Conservation (phyloP, 306 rosid genomes). For the Fragaria nilgerrensis region DNA sequence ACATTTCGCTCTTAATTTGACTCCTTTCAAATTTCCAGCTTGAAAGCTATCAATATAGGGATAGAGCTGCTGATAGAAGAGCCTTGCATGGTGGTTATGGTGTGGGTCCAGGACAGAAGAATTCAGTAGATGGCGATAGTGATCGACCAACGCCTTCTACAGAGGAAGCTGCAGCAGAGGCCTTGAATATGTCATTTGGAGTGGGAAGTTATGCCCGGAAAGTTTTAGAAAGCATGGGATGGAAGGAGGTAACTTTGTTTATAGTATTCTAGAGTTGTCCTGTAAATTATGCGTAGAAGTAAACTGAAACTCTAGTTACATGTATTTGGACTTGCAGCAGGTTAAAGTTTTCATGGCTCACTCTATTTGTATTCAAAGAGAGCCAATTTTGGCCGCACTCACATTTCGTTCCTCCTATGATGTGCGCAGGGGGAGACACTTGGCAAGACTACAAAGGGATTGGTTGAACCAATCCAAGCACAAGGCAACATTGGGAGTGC, state of each 20-base stretch:
- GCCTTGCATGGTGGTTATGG: slow-evolving; percentile 74
- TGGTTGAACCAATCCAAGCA: slow-evolving; percentile 69
- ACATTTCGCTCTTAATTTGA: slow-evolving; percentile 15
- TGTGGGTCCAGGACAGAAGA: slow-evolving; percentile 87
- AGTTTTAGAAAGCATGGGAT: slow-evolving; percentile 71
- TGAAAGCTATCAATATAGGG: slow-evolving; percentile 53
- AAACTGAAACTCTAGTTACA: neutral
- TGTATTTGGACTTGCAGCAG: neutral
- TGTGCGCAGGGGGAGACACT: slow-evolving; percentile 74
- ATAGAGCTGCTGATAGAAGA: slow-evolving; percentile 90
- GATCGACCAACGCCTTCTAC: slow-evolving; percentile 34
- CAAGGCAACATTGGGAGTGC: slow-evolving; percentile 70
- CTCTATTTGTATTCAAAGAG: neutral
- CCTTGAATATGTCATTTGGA: slow-evolving; percentile 76
- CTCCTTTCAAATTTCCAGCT: slow-evolving; percentile 38
- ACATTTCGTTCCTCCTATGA: neutral
- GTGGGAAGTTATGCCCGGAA: slow-evolving; percentile 74
- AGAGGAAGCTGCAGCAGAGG: slow-evolving; percentile 65
- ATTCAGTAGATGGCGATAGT: slow-evolving; percentile 11
- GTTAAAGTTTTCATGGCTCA: neutral
- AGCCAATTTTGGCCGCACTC: neutral
- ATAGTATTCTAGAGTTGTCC: neutral
- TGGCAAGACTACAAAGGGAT: slow-evolving; percentile 64
- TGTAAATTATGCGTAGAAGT: neutral
- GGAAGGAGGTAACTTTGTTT: slow-evolving; percentile 76